Evolutionary conservation across 2,329 filamentous ascomycete species (phyloP).

Genomic region (Conoideocrella luteorostrata): DNA sequence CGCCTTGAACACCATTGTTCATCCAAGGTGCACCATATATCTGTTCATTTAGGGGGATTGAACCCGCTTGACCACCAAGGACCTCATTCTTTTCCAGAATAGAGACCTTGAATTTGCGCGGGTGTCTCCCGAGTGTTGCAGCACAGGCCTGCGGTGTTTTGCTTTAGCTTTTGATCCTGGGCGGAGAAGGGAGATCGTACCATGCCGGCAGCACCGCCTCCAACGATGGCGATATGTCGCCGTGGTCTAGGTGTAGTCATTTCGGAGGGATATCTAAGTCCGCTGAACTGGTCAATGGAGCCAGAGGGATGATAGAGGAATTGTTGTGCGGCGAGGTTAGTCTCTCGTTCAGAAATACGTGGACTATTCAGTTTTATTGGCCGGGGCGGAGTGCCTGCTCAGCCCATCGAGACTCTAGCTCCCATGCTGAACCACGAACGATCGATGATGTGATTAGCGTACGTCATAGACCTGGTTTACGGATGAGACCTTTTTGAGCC

Average conservation of each 20-base stretch:
- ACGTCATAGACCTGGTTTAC: slow-evolving; percentile 13
- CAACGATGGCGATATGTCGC: slow-evolving; percentile 50
- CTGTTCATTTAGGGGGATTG: slow-evolving; percentile 49
- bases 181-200: slow-evolving; percentile 21
- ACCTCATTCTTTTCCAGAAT: slow-evolving; percentile 53
- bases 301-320: too few species aligned
- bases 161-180: background rate
- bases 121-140: slow-evolving; percentile 58
- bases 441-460: slow-evolving; percentile 2
- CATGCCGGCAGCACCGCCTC: slow-evolving; percentile 58
- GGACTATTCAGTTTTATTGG: too few species aligned
- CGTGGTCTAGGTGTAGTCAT: slow-evolving; percentile 5
- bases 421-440: background rate
- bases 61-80: slow-evolving; percentile 56
- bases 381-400: too few species aligned
- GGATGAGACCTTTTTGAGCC: too few species aligned
- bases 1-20: slow-evolving; percentile 59
- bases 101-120: slow-evolving; percentile 59
- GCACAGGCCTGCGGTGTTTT: slow-evolving; percentile 49
- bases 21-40: slow-evolving; percentile 54
- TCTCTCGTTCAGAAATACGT: too few species aligned
- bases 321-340: too few species aligned
- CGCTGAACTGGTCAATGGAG: too few species aligned
- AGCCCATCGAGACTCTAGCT: background rate
- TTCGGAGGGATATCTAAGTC: too few species aligned